Base-by-base conservation (phyloP, 257 asterid species). In the Paulownia fortunei region DNA sequence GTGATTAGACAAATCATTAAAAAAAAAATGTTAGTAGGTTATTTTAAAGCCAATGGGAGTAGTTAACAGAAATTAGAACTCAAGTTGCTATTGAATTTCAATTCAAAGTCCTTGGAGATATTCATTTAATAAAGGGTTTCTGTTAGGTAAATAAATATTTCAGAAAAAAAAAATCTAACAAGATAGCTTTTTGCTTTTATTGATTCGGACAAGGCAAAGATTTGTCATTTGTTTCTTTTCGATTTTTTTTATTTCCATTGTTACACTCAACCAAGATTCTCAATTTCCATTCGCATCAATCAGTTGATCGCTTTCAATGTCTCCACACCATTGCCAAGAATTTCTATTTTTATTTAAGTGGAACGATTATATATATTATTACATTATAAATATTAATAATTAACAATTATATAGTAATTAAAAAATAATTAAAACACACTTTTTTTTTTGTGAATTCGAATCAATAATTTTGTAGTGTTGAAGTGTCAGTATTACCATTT, bases 71-170 rank as follows among this genome's bases (percentile, higher is more conserved):
- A 36, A 19, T 52, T 19, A 54, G 8, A 9, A 36, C 34, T 19
- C 13, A 55, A 55, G 61, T 55, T 55, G 61, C 39, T 52, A 24
- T 58, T 60, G 39, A 34, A 32, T 30, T 62, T 62, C 47, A 46
- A 46, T 19, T 74, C 63, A 46, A 74, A 74, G 79, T 74, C 79
- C 21, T 39, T 27, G 56, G 67, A 55, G 49, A 7, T 23, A 18
- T 37, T 41, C 54, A 27, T 34, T 27, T 37, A 49, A 37, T 19
- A n/a, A 3, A 51, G 15, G 68, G 19, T n/a, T 32, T 74, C 37
- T 49, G 54, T 34, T 75, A 44, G 73, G 72, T 26, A 27, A 24
- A 18, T 16, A 32, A 32, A 44, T 59, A 61, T 2, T 21, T 2
- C 1, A 15, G 4, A 49, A 49, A 24, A 27, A 70, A 7, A 56